phyloP scores from a whole-genome alignment of 176 grass and related monocot genomes.

The Otatea glauca region DNA sequence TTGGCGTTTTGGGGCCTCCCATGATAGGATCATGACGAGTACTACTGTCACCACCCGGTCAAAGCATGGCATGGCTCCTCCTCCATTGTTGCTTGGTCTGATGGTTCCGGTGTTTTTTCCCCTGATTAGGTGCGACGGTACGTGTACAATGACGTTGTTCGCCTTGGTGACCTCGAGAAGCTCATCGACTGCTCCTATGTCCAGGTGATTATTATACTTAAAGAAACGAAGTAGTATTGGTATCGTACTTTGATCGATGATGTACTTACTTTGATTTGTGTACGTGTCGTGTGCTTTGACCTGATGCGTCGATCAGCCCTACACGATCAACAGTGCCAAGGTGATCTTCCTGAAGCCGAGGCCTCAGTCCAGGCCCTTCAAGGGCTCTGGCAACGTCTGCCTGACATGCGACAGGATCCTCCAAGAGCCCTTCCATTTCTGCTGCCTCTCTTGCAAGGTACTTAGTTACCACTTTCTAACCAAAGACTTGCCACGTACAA shows the following conservation, averaged over 20 bases:
- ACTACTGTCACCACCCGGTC: slow-evolving; percentile 29
- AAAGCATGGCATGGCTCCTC: slow-evolving; percentile 62
- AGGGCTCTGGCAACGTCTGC: slow-evolving; percentile 92
- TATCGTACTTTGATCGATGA: background rate
- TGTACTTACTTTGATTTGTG: background rate
- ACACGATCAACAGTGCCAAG: slow-evolving; percentile 99
- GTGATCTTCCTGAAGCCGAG: slow-evolving; percentile 98
- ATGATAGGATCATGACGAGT: background rate
- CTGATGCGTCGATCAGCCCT: slow-evolving; percentile 51
- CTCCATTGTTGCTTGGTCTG: background rate
- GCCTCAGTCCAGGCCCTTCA: slow-evolving; percentile 97
- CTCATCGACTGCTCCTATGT: slow-evolving; percentile 94
- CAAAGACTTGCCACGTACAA: background rate
- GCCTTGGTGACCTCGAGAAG: slow-evolving; percentile 87
- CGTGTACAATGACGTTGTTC: slow-evolving; percentile 94
- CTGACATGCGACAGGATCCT: slow-evolving; percentile 90
- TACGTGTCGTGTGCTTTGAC: background rate
- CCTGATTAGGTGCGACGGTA: slow-evolving; percentile 71
- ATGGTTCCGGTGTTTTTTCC: background rate
- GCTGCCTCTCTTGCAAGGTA: slow-evolving; percentile 98
- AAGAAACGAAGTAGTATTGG: background rate
- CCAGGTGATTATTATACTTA: slow-evolving; percentile 52
- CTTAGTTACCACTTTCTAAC: background rate
- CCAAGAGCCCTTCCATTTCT: slow-evolving; percentile 94
- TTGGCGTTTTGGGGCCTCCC: slow-evolving; percentile 22